Evolutionary conservation across 2,329 filamentous ascomycete genomes (phyloP).

Genomic region (Aspergillus spinulosporus): DNA sequence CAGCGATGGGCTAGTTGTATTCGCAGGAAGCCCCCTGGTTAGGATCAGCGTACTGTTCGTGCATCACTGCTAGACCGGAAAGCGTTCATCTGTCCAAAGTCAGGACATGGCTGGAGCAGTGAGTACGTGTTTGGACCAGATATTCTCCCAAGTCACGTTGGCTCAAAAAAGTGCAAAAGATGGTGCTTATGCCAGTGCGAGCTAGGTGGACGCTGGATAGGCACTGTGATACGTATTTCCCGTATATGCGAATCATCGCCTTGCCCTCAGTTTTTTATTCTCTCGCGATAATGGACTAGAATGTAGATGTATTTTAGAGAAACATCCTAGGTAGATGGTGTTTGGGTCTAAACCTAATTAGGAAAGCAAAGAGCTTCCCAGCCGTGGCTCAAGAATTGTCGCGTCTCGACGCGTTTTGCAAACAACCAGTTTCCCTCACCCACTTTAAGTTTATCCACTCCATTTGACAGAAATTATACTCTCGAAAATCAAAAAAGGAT

Average conservation of each 20-base stretch:
- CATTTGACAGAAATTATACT: not conserved
- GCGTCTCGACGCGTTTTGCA: constrained; percentile 28
- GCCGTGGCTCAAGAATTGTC: constrained; percentile 2
- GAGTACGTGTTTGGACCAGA: constrained; percentile 6
- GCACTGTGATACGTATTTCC: no score
- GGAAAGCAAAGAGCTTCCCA: constrained; percentile 24
- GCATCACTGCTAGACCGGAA: constrained; percentile 23
- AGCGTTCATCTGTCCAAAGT: constrained; percentile 24
- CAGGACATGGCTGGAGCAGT: constrained; percentile 23
- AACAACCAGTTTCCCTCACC: not conserved
- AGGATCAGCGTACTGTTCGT: constrained; percentile 20
- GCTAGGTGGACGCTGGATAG: no score
- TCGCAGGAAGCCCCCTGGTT: constrained; percentile 21
- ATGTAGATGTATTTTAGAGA: not conserved
- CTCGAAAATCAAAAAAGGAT: not conserved
- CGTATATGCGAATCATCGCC: no score
- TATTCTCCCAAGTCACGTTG: no score
- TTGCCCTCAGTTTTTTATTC: no score
- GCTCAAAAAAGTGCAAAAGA: not conserved
- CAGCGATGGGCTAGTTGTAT: not conserved
- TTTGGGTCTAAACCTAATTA: constrained; percentile 25
- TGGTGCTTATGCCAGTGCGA: not conserved
- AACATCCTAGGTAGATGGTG: not conserved
- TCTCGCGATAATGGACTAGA: not conserved
- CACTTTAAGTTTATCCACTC: not conserved